Conservation (phyloP, 2,329 filamentous ascomycete species). For the Coniosporium tulheliwenetii region DNA sequence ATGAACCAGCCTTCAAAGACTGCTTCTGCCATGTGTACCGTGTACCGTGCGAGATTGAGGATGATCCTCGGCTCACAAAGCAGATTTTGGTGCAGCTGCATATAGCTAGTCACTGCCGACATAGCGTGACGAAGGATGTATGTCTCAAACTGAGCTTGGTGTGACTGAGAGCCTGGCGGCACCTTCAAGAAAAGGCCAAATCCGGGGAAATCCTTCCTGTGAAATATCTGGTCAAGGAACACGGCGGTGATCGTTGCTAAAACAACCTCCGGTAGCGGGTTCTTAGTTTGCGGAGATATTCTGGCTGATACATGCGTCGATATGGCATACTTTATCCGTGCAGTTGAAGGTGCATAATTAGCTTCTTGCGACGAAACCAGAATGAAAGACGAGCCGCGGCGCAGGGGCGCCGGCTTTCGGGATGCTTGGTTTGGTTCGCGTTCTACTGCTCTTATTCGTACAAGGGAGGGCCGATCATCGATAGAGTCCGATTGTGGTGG, state of each 20-base stretch:
- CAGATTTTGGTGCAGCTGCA: slow-evolving; percentile 56
- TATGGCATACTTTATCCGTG: slow-evolving; percentile 34
- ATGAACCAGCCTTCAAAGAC: slow-evolving; percentile 96
- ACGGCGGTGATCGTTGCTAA: slow-evolving; percentile 58
- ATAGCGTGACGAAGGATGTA: slow-evolving; percentile 68
- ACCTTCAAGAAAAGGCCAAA: slow-evolving; percentile 76
- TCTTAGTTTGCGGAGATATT: slow-evolving; percentile 53
- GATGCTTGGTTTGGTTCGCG: slow-evolving; percentile 9
- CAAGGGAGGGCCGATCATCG: slow-evolving; percentile 44
- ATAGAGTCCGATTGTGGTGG: slow-evolving; percentile 39
- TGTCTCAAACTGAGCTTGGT: slow-evolving; percentile 90
- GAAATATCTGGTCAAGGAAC: slow-evolving; percentile 73
- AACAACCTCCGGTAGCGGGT: slow-evolving; percentile 33
- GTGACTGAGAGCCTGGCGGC: slow-evolving; percentile 83
- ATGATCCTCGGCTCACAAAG: slow-evolving; percentile 70
- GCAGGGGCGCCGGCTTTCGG: slow-evolving; percentile 45
- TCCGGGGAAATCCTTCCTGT: slow-evolving; percentile 78
- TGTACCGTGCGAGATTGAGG: slow-evolving; percentile 73
- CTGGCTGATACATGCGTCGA: slow-evolving; percentile 33
- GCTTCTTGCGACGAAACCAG: slow-evolving; percentile 60
- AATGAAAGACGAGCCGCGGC: slow-evolving; percentile 80
- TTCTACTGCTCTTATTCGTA: slow-evolving; percentile 53
- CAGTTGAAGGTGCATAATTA: slow-evolving; percentile 40
- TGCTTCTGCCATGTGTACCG: slow-evolving; percentile 68
- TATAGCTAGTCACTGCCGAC: slow-evolving; percentile 49